Evolutionary conservation across 106 monocot genomes (phyloP).

Genomic region (Narthecium ossifragum): DNA sequence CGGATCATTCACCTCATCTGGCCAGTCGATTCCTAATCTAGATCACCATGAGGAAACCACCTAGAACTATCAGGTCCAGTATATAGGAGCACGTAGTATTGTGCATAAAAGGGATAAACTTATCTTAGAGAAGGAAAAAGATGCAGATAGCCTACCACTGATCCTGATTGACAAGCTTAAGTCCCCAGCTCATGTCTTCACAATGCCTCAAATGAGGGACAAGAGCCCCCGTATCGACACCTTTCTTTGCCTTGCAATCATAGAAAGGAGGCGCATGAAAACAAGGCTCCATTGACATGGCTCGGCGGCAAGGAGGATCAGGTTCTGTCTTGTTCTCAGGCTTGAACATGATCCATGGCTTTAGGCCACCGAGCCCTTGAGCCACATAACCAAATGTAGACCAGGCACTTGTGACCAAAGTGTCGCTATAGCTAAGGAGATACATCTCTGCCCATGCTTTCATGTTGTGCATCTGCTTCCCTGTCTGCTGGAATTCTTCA

Average conservation of each 20-base stretch:
- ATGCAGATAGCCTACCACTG: conserved; percentile 37
- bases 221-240: conserved; percentile 22
- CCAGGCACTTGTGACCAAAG: conserved; percentile 22
- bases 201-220: conserved; percentile 37
- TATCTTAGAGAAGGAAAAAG: too few relatives aligned
- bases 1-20: too few relatives aligned
- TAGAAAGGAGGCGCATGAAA: conserved; percentile 40
- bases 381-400: conserved; percentile 43
- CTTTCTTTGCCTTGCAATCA: conserved; percentile 37
- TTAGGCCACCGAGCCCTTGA: conserved; percentile 31
- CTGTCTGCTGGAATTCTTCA: conserved; percentile 30
- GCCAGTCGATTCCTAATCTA: too few relatives aligned
- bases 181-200: conserved; percentile 39
- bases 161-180: conserved; percentile 41
- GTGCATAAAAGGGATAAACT: too few relatives aligned
- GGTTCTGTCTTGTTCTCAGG: conserved; percentile 14
- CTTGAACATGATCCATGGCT: conserved; percentile 31
- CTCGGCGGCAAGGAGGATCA: conserved; percentile 17
- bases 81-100: too few relatives aligned
- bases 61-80: too few relatives aligned
- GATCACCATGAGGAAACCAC: too few relatives aligned
- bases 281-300: conserved; percentile 46
- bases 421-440: conserved; percentile 25
- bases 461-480: conserved; percentile 30
- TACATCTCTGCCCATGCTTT: conserved; percentile 40